Base-by-base conservation (phyloP, 768 basidiomycete genomes). In the Termitomyces sp. region DNA sequence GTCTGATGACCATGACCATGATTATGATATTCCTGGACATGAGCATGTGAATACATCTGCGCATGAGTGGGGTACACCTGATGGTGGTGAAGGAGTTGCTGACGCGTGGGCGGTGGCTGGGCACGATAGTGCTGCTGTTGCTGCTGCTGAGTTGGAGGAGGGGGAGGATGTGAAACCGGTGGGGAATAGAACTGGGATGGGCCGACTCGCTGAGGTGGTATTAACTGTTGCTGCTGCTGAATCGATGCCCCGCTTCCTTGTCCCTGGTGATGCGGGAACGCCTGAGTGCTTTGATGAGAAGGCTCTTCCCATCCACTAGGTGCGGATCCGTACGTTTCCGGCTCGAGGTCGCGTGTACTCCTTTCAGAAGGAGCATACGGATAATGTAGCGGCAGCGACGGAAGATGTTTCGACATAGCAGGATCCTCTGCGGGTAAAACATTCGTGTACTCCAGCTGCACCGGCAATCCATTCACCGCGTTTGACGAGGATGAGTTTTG, bases 291-390 rank as follows among this genome's bases (percentile, higher is more conserved):
- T 18, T 44, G 45, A n/a, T 32, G 39, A 28, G 16, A n/a, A 38
- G n/a, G 35, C 12, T 22, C 49, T 18, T 55, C 54, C 64, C 64
- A 65, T 11, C 8, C 45, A 42, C n/a, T 28, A 24, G 22, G 18
- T 16, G 20, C 33, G 7, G 57, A 32, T 32, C 24, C 28, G 36
- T 44, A 54, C 6, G 44, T 44, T n/a, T 48, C 52, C 55, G 63
- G 0, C 16, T 55, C 62, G 9, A 63, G 55, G 39, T 66, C 65
- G 13, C 59, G 63, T 6, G 63, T 64, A n/a, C 33, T 45, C 20
- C 60, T 57, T 44, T 70, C 69, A 12, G 68, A 66, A 0, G 63
- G 58, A 1, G 64, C 63, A 40, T 70, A 70, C 7, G 66, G 55
- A 36, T 69, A 66, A 16, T 61, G 61, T 16, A 63, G 24, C n/a